These are phyloP conservation scores for Aspergillus novofumigatus DNA, from an alignment of 2,329 filamentous ascomycete genomes.

Conservation along the genomic window DNA sequence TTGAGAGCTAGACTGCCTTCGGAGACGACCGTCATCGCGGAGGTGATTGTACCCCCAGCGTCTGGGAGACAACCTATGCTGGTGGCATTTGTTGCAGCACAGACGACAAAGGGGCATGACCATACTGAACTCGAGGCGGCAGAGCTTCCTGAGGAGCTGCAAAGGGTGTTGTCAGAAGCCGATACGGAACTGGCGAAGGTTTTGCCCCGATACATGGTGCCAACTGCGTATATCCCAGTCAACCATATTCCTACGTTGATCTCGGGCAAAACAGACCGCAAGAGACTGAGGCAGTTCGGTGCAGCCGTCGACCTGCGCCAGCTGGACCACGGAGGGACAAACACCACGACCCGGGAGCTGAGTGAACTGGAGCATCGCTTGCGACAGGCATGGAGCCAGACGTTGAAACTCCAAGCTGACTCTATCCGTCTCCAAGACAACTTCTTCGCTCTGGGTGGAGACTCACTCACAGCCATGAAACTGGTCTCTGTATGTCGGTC, in stretches of 20 bases:
- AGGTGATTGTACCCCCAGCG: conserved; percentile 42
- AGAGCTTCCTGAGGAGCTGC: conserved; percentile 16
- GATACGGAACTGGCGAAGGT: conserved; percentile 24
- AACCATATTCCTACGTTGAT: conserved; percentile 39
- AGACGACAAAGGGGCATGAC: conserved; percentile 18
- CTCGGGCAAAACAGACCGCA: conserved; percentile 45
- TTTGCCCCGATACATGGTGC: conserved; percentile 31
- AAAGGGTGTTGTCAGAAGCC: conserved; percentile 13
- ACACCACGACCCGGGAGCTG: conserved; percentile 19
- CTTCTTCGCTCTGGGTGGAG: conserved; percentile 36
- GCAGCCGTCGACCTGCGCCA: conserved; percentile 29
- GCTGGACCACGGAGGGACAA: conserved; percentile 19
- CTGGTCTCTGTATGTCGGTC: conserved; percentile 29
- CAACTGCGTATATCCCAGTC: conserved; percentile 43
- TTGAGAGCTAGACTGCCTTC: conserved; percentile 25
- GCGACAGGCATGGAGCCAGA: conserved; percentile 31
- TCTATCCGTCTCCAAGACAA: conserved; percentile 36
- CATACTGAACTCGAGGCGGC: conserved; percentile 12
- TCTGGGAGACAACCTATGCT: conserved; percentile 25
- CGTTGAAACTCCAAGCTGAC: conserved; percentile 25
- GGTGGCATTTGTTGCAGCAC: conserved; percentile 28
- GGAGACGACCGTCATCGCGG: conserved; percentile 41
- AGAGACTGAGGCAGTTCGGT: conserved; percentile 34
- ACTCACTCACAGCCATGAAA: conserved; percentile 33
- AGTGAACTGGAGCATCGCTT: conserved; percentile 31